Conservation (phyloP, 352 stramenopile genomes). For the Globisporangium uncinulatum region DNA sequence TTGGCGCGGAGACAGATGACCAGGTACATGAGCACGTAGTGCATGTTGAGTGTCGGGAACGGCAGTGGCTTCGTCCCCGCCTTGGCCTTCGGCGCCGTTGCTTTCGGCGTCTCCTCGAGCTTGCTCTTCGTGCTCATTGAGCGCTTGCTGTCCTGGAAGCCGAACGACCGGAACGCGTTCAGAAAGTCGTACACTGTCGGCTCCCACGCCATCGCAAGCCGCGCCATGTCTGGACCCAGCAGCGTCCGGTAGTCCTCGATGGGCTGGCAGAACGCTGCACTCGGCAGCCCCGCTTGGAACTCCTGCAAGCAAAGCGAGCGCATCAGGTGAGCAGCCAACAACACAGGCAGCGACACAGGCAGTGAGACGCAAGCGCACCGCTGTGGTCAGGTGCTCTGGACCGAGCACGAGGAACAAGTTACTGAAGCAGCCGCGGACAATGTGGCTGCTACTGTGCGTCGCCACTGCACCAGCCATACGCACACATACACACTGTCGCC, state of each 20-base stretch:
- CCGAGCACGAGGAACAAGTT: conserved; percentile 55
- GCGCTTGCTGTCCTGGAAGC: conserved; percentile 79
- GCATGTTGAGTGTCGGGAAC: conserved; percentile 80
- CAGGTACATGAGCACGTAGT: conserved; percentile 70
- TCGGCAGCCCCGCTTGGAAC: conserved; percentile 42
- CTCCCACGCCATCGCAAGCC: conserved; percentile 61
- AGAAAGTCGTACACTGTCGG: conserved; percentile 76
- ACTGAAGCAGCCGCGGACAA: conserved; percentile 64
- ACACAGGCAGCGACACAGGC: neutral
- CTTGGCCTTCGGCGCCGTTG: conserved; percentile 10
- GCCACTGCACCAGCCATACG: conserved; percentile 41
- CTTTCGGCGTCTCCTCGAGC: conserved; percentile 37
- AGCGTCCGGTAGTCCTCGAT: conserved; percentile 43
- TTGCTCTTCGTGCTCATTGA: conserved; percentile 82
- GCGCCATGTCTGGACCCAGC: conserved; percentile 21
- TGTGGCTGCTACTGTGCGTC: conserved; percentile 56
- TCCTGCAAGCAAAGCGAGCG: conserved; percentile 13
- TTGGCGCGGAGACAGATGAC: conserved; percentile 67
- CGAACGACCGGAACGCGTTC: conserved; percentile 65
- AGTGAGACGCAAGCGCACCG: conserved; percentile 7
- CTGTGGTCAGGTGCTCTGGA: conserved; percentile 1
- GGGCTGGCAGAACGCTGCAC: conserved; percentile 40
- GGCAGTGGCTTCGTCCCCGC: conserved; percentile 22
- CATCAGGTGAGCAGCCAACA: neutral
- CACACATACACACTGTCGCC: neutral